Percentiles rank a stretch among this genome's conserved stretches.
These are phyloP conservation scores for Sporothrix brunneoviolacea DNA, from an alignment of 2,329 filamentous ascomycete species.

Conservation along the genomic window DNA sequence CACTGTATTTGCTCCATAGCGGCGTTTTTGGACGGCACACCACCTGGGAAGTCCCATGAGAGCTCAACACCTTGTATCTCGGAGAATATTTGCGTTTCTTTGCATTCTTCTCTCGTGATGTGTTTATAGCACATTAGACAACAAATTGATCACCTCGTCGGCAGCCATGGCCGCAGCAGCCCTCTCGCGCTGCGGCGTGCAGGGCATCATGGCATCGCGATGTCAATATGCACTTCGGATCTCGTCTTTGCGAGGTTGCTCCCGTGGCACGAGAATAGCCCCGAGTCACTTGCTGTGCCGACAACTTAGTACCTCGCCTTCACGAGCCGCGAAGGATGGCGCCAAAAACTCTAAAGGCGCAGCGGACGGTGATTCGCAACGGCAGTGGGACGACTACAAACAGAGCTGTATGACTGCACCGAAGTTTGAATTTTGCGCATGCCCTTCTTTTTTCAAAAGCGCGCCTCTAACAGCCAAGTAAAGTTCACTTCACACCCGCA, in stretches of 20 bases:
- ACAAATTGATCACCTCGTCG: neutral
- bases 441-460: neutral
- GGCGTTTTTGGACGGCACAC: conserved; percentile 6
- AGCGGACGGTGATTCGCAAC: neutral
- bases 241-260: neutral
- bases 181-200: conserved; percentile 3
- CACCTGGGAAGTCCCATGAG: no score
- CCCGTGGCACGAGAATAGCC: neutral
- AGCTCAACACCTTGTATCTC: no score
- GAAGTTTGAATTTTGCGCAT: neutral
- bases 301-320: neutral
- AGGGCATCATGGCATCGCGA: neutral
- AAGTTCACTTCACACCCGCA: conserved; percentile 27
- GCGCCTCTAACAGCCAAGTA: neutral
- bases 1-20: neutral
- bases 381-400: conserved; percentile 36
- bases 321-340: neutral
- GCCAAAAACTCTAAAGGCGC: neutral
- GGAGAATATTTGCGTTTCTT: no score
- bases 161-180: conserved; percentile 5
- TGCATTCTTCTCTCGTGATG: neutral
- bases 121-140: neutral
- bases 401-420: conserved; percentile 32
- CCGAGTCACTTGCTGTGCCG: neutral
- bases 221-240: neutral